Evolutionary conservation across 208 protist genomes (phyloP).

Genomic region (Trypanosoma boissoni): DNA sequence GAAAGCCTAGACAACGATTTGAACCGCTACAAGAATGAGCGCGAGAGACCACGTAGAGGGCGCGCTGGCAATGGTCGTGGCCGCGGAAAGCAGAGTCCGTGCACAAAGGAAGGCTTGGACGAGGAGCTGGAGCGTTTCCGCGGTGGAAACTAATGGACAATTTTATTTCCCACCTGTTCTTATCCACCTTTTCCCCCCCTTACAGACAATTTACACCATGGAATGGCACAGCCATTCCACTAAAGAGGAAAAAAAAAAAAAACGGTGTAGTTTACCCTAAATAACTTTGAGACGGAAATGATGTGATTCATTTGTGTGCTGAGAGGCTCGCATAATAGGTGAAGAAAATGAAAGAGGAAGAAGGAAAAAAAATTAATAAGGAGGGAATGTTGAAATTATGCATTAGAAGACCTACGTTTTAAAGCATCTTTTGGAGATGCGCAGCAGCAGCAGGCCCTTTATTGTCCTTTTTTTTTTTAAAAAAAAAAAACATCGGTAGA

Average conservation of each 20-base stretch:
- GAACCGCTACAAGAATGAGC: slow-evolving; percentile 18
- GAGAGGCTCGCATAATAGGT: no score
- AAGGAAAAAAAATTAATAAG: background rate
- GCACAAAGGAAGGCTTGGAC: slow-evolving; percentile 68
- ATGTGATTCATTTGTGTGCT: no score
- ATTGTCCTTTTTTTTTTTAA: no score
- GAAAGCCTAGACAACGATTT: slow-evolving; percentile 17
- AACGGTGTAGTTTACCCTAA: no score
- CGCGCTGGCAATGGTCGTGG: slow-evolving; percentile 22
- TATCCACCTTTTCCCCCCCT: slow-evolving; percentile 4
- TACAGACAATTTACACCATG: background rate
- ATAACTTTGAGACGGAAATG: no score
- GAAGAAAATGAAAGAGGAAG: background rate
- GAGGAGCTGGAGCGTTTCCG: slow-evolving; percentile 80
- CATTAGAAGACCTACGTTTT: background rate
- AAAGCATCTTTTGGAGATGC: no score
- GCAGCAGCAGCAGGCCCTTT: no score
- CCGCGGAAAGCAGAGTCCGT: slow-evolving; percentile 13
- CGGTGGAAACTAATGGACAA: slow-evolving; percentile 30
- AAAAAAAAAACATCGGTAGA: no score
- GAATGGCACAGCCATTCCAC: slow-evolving; percentile 6
- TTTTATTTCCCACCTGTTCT: slow-evolving; percentile 17
- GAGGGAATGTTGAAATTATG: background rate
- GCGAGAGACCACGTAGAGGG: slow-evolving; percentile 12
- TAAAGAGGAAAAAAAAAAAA: slow-evolving; percentile 11